These are phyloP conservation scores for Podospora tetraspora DNA, from an alignment of 495 filamentous ascomycete genomes.

Conservation along the genomic window DNA sequence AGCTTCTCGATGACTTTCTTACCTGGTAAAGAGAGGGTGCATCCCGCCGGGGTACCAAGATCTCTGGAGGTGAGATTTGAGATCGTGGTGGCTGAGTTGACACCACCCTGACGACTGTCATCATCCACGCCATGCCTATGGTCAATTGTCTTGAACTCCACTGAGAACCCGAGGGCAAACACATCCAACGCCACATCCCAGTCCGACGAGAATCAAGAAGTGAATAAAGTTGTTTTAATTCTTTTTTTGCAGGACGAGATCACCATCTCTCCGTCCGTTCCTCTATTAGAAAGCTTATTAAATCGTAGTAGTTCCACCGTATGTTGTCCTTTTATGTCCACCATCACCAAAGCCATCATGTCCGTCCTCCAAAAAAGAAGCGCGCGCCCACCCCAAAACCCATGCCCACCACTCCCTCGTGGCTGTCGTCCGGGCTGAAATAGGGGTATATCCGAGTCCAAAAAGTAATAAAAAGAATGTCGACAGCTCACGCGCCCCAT, in stretches of 20 bases:
- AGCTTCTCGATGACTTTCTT: background rate
- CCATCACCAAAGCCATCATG: background rate
- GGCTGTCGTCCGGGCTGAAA: background rate
- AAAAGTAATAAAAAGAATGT: background rate
- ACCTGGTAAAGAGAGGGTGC: background rate
- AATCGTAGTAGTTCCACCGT: background rate
- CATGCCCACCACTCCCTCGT: background rate
- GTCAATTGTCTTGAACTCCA: background rate
- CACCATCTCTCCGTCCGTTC: background rate
- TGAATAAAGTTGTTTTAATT: background rate
- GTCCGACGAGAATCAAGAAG: background rate
- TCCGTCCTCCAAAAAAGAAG: background rate
- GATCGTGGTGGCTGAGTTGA: background rate
- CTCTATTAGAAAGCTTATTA: background rate
- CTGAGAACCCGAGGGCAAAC: too few relatives aligned
- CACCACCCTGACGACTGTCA: background rate
- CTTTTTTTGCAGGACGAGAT: background rate
- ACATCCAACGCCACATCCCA: too few relatives aligned
- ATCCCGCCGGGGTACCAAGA: background rate
- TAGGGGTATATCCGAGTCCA: conserved; percentile 6
- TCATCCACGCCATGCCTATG: background rate
- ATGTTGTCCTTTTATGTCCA: background rate
- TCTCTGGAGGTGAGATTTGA: background rate
- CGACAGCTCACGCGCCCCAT: background rate
- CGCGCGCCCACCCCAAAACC: background rate